phyloP scores from a whole-genome alignment of 768 basidiomycete genomes.

The Suillus bovinus region DNA sequence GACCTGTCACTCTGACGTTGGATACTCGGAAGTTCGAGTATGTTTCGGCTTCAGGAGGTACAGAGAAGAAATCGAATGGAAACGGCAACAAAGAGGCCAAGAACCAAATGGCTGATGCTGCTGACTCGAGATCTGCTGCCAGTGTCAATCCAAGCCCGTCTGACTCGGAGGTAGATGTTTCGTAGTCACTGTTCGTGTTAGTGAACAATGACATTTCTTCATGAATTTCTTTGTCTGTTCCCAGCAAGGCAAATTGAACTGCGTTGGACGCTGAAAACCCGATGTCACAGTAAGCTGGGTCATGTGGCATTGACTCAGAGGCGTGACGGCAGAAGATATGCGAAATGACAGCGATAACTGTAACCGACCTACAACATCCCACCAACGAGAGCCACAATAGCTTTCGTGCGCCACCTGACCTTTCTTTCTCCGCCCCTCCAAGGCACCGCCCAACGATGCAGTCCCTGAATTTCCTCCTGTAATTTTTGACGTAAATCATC shows the following conservation, averaged over 20 bases:
- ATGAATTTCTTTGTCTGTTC: neutral
- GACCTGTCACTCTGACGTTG: conserved; percentile 82
- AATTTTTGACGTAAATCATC: conserved; percentile 48
- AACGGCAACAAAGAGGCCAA: neutral
- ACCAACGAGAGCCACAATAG: conserved; percentile 61
- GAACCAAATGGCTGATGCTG: neutral
- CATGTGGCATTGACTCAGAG: neutral
- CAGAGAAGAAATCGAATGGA: conserved; percentile 5
- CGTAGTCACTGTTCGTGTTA: neutral
- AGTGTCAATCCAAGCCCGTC: neutral
- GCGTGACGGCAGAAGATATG: too few relatives aligned
- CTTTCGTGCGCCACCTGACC: conserved; percentile 64
- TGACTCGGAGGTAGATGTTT: neutral
- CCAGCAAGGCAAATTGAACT: neutral
- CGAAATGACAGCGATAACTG: neutral
- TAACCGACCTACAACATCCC: conserved; percentile 59
- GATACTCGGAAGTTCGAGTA: conserved; percentile 83
- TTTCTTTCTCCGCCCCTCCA: conserved; percentile 63
- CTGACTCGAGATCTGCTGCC: neutral
- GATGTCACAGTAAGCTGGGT: neutral
- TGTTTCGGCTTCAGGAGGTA: conserved; percentile 29
- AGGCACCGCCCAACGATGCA: conserved; percentile 48
- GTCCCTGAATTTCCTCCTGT: conserved; percentile 51
- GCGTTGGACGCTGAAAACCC: neutral
- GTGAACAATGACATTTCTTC: neutral